phyloP scores from a whole-genome alignment of 257 asterid species.

The Marsdenia floribunda region DNA sequence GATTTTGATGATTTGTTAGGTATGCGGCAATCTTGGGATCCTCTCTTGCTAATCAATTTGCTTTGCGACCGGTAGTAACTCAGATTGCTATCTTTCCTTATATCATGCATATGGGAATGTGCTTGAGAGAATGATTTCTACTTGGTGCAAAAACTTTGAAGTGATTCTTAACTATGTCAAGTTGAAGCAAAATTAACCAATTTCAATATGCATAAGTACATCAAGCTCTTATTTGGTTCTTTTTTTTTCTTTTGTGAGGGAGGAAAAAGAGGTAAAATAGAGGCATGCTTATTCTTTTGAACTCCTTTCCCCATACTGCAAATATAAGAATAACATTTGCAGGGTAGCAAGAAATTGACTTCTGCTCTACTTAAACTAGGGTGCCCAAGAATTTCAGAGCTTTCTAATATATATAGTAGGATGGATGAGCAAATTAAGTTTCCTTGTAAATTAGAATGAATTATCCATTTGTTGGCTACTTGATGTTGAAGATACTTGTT shows the following conservation, averaged over 20 bases:
- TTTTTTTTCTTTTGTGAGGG: neutral
- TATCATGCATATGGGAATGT: slow-evolving; percentile 2
- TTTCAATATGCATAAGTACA: neutral
- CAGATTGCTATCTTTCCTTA: neutral
- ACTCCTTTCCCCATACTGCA: neutral
- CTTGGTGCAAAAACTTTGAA: neutral
- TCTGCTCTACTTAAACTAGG: neutral
- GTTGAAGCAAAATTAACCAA: neutral
- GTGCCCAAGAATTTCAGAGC: neutral
- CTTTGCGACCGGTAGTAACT: slow-evolving; percentile 74
- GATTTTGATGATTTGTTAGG: slow-evolving; percentile 44
- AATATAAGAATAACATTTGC: neutral
- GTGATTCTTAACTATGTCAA: neutral
- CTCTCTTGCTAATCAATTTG: slow-evolving; percentile 55
- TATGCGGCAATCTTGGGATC: slow-evolving; percentile 95
- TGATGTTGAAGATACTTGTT: neutral
- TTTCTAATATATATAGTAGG: neutral
- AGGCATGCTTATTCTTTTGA: neutral
- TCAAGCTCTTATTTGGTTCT: too few relatives aligned
- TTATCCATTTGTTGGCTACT: neutral
- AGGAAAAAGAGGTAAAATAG: neutral
- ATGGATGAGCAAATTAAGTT: neutral
- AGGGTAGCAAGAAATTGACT: neutral
- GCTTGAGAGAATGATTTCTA: neutral
- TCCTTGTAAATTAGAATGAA: neutral